Conservation (phyloP, 2,329 filamentous ascomycete genomes). For the Talaromyces sp. region DNA sequence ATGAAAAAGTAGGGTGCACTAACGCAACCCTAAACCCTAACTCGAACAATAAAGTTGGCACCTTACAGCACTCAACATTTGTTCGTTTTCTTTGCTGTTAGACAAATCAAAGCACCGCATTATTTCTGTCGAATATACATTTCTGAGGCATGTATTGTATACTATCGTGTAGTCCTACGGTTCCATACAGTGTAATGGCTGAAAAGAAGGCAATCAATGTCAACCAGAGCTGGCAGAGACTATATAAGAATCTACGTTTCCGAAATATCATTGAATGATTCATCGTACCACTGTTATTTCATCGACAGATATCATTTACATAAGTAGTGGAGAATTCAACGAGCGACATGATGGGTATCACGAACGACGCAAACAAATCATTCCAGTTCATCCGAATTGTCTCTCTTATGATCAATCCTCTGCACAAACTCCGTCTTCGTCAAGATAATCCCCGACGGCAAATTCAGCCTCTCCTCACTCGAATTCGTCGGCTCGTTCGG, state of each 20-base stretch:
- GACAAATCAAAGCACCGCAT: too few relatives aligned
- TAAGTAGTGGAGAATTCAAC: neutral
- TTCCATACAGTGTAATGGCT: neutral
- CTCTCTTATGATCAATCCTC: slow-evolving; percentile 19
- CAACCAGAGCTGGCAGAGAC: too few relatives aligned
- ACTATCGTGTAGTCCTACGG: neutral
- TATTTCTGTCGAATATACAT: too few relatives aligned
- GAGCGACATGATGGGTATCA: neutral
- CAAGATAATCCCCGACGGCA: slow-evolving; percentile 24
- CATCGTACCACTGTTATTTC: neutral
- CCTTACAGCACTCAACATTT: neutral
- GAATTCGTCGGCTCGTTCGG: slow-evolving; percentile 13
- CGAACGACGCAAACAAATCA: neutral
- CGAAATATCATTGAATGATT: neutral
- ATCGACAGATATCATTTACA: neutral
- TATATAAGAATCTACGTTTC: neutral
- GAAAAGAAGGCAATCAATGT: neutral
- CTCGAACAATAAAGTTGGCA: neutral
- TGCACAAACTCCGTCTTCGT: slow-evolving; percentile 25
- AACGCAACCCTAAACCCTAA: neutral
- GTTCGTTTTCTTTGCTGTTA: too few relatives aligned
- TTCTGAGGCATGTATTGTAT: neutral
- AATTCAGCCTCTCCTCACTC: slow-evolving; percentile 16
- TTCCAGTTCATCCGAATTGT: slow-evolving; percentile 14
- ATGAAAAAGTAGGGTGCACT: neutral